A percentile compares a stretch with the other conserved stretches of the same genome.
Conservation (phyloP, 2,329 filamentous ascomycete genomes). For the Coniochaeta hoffmannii region DNA sequence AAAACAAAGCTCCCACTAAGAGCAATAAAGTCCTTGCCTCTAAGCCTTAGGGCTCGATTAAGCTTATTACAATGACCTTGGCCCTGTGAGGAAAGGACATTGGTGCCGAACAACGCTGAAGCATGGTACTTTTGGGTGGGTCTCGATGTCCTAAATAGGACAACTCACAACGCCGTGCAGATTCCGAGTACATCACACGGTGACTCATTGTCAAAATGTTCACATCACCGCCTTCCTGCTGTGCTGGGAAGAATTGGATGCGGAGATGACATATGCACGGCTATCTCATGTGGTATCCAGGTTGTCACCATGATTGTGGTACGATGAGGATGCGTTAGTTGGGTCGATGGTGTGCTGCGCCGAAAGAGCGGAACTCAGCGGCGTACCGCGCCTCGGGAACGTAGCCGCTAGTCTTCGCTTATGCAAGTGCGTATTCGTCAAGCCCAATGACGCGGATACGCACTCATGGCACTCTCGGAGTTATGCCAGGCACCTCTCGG, state of each 20-base stretch:
- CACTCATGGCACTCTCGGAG: not conserved
- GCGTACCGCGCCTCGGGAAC: not conserved
- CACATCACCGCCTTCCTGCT: not conserved
- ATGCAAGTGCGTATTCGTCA: slow-evolving; percentile 11
- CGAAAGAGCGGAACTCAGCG: not conserved
- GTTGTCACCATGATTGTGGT: not conserved
- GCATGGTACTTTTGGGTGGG: not conserved
- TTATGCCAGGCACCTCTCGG: not conserved
- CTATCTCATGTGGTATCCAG: too few relatives aligned
- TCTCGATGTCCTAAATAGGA: not conserved
- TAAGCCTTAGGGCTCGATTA: not conserved
- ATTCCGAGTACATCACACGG: not conserved
- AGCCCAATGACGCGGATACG: not conserved
- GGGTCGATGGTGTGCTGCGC: not conserved
- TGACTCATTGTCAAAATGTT: not conserved
- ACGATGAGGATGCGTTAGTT: not conserved
- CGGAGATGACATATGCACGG: too few relatives aligned
- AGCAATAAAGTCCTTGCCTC: not conserved
- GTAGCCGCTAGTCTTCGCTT: not conserved
- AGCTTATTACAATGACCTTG: not conserved
- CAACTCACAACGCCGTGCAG: not conserved
- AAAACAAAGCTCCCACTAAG: not conserved
- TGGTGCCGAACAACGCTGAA: not conserved
- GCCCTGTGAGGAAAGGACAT: not conserved
- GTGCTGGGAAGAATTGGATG: too few relatives aligned